Conservation (phyloP, 2,329 filamentous ascomycete genomes). For the Fusarium xyrophilum region DNA sequence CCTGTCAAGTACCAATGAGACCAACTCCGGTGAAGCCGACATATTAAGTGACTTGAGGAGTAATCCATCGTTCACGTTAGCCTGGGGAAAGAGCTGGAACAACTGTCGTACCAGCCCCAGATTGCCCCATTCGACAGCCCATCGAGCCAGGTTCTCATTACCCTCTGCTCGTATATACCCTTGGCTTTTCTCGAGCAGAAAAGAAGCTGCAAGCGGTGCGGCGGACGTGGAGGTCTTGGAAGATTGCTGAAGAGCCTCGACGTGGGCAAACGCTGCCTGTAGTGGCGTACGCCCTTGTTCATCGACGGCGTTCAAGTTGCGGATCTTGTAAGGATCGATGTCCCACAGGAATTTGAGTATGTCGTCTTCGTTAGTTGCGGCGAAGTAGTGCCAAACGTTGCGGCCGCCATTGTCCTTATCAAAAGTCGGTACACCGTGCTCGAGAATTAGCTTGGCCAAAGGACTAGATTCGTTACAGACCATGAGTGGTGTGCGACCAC, state of each 20-base stretch:
- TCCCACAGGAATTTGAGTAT: slow-evolving; percentile 44
- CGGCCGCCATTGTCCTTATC: slow-evolving; percentile 43
- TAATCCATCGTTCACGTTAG: slow-evolving; percentile 21
- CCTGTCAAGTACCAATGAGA: slow-evolving; percentile 36
- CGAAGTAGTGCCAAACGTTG: slow-evolving; percentile 50
- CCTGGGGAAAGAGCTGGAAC: slow-evolving; percentile 15
- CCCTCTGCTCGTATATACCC: not conserved
- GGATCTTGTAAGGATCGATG: slow-evolving; percentile 40
- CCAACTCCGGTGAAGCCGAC: slow-evolving; percentile 32
- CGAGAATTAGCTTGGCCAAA: slow-evolving; percentile 40
- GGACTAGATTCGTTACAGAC: slow-evolving; percentile 40
- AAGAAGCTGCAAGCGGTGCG: slow-evolving; percentile 15
- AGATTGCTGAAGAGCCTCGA: not conserved
- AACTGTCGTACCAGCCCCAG: slow-evolving; percentile 28
- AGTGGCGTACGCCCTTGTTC: slow-evolving; percentile 43
- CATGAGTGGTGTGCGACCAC: slow-evolving; percentile 48
- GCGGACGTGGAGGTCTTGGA: not conserved
- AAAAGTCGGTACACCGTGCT: slow-evolving; percentile 40
- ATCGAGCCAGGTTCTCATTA: slow-evolving; percentile 13
- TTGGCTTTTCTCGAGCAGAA: slow-evolving; percentile 27
- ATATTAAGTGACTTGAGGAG: slow-evolving; percentile 41
- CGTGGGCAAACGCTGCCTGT: slow-evolving; percentile 41
- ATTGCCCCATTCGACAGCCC: slow-evolving; percentile 43
- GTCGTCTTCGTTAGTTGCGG: slow-evolving; percentile 43
- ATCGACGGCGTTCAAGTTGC: slow-evolving; percentile 40